A percentile compares a stretch with the other conserved stretches of the same genome.
Conservation (phyloP, 2,329 filamentous ascomycete species). For the Fusarium torreyae region DNA sequence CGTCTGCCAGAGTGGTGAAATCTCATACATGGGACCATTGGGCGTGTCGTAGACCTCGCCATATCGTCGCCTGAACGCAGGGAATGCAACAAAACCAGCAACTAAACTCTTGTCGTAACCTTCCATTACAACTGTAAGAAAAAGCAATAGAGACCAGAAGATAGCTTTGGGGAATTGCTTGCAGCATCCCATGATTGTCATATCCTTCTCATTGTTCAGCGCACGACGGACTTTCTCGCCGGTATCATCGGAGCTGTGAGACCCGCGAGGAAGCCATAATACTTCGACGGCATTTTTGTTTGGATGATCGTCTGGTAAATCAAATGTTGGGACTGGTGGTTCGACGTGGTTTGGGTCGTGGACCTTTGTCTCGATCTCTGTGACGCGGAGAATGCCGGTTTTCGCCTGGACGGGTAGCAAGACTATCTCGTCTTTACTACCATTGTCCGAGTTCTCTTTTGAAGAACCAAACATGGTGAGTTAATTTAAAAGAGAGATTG, state of each 20-base stretch:
- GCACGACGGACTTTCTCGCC: slow-evolving; percentile 39
- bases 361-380: slow-evolving; percentile 40
- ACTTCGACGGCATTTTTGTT: slow-evolving; percentile 35
- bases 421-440: slow-evolving; percentile 43
- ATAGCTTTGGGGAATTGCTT: slow-evolving; percentile 43
- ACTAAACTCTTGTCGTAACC: slow-evolving; percentile 40
- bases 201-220: slow-evolving; percentile 40
- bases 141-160: slow-evolving; percentile 39
- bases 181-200: slow-evolving; percentile 36
- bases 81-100: slow-evolving; percentile 37
- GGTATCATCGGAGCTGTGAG: slow-evolving; percentile 42
- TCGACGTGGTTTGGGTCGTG: slow-evolving; percentile 20
- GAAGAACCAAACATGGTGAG: slow-evolving; percentile 35
- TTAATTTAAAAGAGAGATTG: background rate
- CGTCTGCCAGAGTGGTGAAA: slow-evolving; percentile 31
- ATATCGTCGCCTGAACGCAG: slow-evolving; percentile 44
- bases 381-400: slow-evolving; percentile 34
- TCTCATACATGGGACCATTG: slow-evolving; percentile 27
- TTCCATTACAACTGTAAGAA: slow-evolving; percentile 46
- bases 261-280: slow-evolving; percentile 41
- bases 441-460: slow-evolving; percentile 34
- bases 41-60: slow-evolving; percentile 41
- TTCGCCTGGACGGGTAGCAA: slow-evolving; percentile 33
- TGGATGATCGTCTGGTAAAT: slow-evolving; percentile 33
- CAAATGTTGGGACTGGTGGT: slow-evolving; percentile 25